Percentiles rank a stretch among this genome's conserved stretches.
phyloP scores from a whole-genome alignment of 257 asterid genomes.

The Solanum verrucosum region DNA sequence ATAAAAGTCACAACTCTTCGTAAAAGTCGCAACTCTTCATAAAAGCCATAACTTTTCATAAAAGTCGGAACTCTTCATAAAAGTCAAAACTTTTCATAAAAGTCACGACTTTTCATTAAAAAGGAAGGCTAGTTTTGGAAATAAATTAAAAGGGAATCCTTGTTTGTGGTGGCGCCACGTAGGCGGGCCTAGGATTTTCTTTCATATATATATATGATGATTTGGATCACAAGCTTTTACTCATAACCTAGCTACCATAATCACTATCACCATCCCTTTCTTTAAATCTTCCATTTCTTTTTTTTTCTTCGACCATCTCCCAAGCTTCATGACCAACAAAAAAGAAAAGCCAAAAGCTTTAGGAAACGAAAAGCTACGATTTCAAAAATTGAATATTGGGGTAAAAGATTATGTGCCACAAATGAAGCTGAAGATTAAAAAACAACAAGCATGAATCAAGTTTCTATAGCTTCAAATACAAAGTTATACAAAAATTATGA shows the following conservation, averaged over 20 bases:
- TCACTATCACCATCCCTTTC: neutral
- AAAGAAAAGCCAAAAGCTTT: neutral
- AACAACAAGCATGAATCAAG: neutral
- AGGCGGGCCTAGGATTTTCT: too few species aligned
- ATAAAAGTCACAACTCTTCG: too few species aligned
- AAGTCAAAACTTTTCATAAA: too few species aligned
- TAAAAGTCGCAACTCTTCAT: too few species aligned
- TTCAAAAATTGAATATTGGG: neutral
- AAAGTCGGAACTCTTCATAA: too few species aligned
- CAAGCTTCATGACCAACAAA: neutral
- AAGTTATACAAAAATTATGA: neutral
- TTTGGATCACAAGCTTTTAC: neutral
- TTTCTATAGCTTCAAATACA: neutral
- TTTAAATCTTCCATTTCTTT: neutral
- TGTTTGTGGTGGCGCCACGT: too few species aligned
- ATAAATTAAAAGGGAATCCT: too few species aligned
- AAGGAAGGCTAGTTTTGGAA: too few species aligned
- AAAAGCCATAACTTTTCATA: too few species aligned
- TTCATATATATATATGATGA: too few species aligned
- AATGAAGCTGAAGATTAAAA: neutral
- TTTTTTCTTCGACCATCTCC: neutral
- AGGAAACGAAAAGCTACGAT: neutral
- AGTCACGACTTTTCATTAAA: too few species aligned
- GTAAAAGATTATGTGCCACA: neutral
- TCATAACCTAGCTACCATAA: neutral